Conservation (phyloP, 2,329 filamentous ascomycete genomes). For the Colletotrichum somersetense region DNA sequence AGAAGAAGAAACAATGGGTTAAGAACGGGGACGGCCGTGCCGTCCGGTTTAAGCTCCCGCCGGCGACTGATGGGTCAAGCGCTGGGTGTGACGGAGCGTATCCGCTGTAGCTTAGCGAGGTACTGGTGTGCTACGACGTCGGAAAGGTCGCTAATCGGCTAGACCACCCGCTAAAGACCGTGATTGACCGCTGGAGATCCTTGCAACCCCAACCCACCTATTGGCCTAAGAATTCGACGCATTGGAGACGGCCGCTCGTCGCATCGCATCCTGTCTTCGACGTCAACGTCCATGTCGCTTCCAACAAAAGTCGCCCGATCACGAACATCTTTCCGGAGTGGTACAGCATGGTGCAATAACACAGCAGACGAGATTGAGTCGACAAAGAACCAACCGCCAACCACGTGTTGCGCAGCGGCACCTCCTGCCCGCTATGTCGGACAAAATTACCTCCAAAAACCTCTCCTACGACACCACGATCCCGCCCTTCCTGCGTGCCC, state of each 20-base stretch:
- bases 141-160: constrained; percentile 10
- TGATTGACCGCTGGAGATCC: background rate
- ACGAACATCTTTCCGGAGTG: background rate
- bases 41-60: background rate
- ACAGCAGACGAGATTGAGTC: background rate
- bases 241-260: background rate
- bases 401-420: constrained; percentile 15
- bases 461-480: constrained; percentile 73
- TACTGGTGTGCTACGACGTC: constrained; percentile 24
- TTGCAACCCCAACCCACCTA: background rate
- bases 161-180: constrained; percentile 7
- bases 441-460: constrained; percentile 78
- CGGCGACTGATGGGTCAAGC: background rate
- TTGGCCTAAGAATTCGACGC: background rate
- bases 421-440: constrained; percentile 55
- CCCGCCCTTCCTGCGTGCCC: constrained; percentile 71
- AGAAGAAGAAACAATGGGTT: too few species aligned
- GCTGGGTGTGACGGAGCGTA: background rate
- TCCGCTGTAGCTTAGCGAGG: constrained; percentile 23
- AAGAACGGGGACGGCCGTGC: background rate
- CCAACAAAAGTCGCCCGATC: background rate
- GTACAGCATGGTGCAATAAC: background rate
- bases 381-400: too few species aligned
- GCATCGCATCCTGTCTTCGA: background rate
- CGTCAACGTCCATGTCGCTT: background rate